Evolutionary conservation across 2,329 filamentous ascomycete genomes (phyloP).

Genomic region (Beauveria sp.): DNA sequence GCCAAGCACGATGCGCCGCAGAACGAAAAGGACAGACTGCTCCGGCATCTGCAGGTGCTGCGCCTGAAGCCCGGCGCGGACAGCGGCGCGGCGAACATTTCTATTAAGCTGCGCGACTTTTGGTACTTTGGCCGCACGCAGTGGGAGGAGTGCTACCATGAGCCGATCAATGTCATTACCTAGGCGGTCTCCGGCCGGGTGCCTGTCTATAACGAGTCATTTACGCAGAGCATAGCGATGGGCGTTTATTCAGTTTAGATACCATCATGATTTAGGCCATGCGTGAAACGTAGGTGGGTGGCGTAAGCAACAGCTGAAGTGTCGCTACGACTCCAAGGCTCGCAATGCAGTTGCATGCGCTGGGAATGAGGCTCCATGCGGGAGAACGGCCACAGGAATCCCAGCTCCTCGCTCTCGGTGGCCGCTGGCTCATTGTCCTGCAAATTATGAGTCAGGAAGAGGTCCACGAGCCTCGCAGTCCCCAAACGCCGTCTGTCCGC

Average conservation of each 20-base stretch:
- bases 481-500: neutral
- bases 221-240: neutral
- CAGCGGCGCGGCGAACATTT: slow-evolving; percentile 3
- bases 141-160: slow-evolving; percentile 8
- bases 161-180: slow-evolving; percentile 5
- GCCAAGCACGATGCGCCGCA: slow-evolving; percentile 3
- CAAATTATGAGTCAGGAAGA: neutral
- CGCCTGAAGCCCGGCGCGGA: neutral
- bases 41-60: neutral
- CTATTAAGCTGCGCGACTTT: slow-evolving; percentile 4
- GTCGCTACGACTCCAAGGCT: neutral
- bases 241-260: neutral
- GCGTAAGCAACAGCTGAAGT: neutral
- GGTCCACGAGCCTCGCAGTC: neutral
- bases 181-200: neutral
- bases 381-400: neutral
- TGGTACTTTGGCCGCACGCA: slow-evolving; percentile 2
- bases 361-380: neutral
- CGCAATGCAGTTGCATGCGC: neutral
- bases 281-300: neutral
- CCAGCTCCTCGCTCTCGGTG: neutral
- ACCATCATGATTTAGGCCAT: neutral
- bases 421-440: neutral
- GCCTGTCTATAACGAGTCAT: neutral
- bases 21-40: neutral